Evolutionary conservation across 176 grass and related monocot species (phyloP).

Genomic region (Bothriochloa decipiens): DNA sequence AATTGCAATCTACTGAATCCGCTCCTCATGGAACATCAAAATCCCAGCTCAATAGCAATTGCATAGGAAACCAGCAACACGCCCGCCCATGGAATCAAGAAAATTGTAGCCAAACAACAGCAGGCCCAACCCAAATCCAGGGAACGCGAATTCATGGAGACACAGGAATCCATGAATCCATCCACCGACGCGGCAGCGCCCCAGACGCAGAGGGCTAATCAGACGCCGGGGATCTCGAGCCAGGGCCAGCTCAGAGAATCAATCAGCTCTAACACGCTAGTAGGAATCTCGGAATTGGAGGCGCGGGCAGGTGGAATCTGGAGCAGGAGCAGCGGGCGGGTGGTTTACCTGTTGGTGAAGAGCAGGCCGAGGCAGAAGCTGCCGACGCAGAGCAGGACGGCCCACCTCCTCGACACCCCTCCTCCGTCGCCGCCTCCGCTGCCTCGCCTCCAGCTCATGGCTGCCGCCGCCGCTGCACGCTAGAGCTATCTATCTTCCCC

Average conservation of each 20-base stretch:
- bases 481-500: neutral
- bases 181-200: neutral
- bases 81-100: neutral
- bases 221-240: slow-evolving; percentile 23
- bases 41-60: slow-evolving; percentile 8
- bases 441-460: slow-evolving; percentile 59
- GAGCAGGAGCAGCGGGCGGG: neutral
- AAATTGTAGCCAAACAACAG: neutral
- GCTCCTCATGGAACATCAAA: neutral
- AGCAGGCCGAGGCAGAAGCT: slow-evolving; percentile 94
- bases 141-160: neutral
- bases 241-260: neutral
- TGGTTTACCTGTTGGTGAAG: slow-evolving; percentile 84
- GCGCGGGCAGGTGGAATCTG: neutral
- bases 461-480: neutral
- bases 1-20: slow-evolving; percentile 25
- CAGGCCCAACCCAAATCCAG: slow-evolving; percentile 10
- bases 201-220: slow-evolving; percentile 1
- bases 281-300: neutral
- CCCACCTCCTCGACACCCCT: slow-evolving; percentile 69
- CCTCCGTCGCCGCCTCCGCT: slow-evolving; percentile 45
- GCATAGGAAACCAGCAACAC: neutral
- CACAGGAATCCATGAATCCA: neutral
- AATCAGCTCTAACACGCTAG: neutral
- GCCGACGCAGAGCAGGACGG: slow-evolving; percentile 88